These are phyloP conservation scores for Rhinocladiella mackenziei DNA, from an alignment of 2,329 filamentous ascomycete genomes.

Conservation along the genomic window DNA sequence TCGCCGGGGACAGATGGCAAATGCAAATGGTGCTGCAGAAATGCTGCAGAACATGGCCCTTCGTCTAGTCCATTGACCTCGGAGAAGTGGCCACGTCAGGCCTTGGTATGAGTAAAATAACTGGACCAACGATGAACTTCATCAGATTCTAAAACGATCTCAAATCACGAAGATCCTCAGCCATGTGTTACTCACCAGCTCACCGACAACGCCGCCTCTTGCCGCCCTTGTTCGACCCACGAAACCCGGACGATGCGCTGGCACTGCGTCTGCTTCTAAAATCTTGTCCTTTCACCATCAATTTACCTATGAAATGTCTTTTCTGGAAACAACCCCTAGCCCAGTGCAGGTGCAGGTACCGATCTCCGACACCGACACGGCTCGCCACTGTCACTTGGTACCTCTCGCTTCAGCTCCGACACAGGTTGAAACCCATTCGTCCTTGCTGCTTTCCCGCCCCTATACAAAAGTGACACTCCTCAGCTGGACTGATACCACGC, in stretches of 20 bases:
- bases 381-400: slow-evolving; percentile 6
- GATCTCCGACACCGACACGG: slow-evolving; percentile 8
- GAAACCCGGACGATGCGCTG: slow-evolving; percentile 25
- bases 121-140: slow-evolving; percentile 9
- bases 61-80: slow-evolving; percentile 9
- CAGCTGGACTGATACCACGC: slow-evolving; percentile 12
- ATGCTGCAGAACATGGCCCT: slow-evolving; percentile 20
- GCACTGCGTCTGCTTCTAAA: slow-evolving; percentile 19
- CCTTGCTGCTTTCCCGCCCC: background rate
- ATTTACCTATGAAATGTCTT: too few relatives aligned
- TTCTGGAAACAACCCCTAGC: slow-evolving; percentile 7
- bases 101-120: slow-evolving; percentile 10
- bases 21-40: slow-evolving; percentile 7
- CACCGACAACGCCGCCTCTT: slow-evolving; percentile 22
- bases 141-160: slow-evolving; percentile 9
- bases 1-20: too few relatives aligned
- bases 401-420: background rate
- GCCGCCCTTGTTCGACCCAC: slow-evolving; percentile 19
- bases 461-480: background rate
- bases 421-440: background rate
- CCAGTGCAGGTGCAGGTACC: slow-evolving; percentile 15
- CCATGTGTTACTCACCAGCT: slow-evolving; percentile 23
- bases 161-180: slow-evolving; percentile 18
- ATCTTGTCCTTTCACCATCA: slow-evolving; percentile 3
- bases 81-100: slow-evolving; percentile 23